Evolutionary conservation across 345 rosid species (phyloP).

Genomic region (Ceriops tagal): DNA sequence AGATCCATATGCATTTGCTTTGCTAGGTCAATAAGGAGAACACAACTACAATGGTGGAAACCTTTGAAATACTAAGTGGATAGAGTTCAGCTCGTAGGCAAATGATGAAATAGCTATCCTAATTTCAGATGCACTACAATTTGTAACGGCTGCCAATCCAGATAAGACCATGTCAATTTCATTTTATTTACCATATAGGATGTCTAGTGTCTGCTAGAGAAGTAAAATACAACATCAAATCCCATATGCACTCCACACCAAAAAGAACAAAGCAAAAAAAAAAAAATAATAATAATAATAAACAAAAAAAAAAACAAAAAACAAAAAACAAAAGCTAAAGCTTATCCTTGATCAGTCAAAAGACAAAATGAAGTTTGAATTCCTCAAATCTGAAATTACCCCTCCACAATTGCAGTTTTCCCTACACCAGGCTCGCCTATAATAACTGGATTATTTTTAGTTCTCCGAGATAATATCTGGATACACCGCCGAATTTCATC

Average conservation of each 20-base stretch:
- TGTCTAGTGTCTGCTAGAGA: neutral
- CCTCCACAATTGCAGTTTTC: slow-evolving; percentile 89
- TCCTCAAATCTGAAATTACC: slow-evolving; percentile 39
- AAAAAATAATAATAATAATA: no score
- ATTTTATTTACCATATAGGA: no score
- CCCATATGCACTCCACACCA: no score
- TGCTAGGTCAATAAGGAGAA: neutral
- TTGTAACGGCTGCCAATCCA: no score
- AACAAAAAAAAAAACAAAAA: no score
- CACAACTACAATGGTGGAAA: neutral
- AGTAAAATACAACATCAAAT: neutral
- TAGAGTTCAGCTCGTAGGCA: neutral
- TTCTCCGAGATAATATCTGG: slow-evolving; percentile 85
- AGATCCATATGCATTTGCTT: neutral
- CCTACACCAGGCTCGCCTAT: slow-evolving; percentile 98
- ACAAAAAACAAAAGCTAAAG: neutral
- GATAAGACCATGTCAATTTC: no score
- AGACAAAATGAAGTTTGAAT: neutral
- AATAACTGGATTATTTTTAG: slow-evolving; percentile 90
- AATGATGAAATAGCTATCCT: no score
- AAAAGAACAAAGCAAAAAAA: no score
- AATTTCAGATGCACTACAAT: no score
- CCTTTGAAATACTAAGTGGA: neutral
- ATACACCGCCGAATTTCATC: slow-evolving; percentile 87
- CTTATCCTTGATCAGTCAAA: neutral